Evolutionary conservation across 2,329 filamentous ascomycete genomes (phyloP).

Genomic region (Pyricularia grisea): DNA sequence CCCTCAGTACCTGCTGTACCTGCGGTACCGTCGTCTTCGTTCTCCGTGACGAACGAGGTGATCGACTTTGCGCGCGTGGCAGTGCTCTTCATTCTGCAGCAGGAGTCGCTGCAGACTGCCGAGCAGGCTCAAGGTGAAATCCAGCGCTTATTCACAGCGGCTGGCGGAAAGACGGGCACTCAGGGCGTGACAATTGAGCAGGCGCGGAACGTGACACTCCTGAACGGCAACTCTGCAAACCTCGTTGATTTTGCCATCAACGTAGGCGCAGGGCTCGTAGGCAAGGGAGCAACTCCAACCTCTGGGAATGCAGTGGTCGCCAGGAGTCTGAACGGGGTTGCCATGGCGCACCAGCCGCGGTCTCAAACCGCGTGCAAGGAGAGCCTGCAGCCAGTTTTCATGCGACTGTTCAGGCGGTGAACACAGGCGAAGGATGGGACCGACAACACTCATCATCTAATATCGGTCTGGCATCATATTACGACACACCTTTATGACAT

Average conservation of each 20-base stretch:
- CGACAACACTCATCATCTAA: not conserved
- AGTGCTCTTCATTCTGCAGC: constrained; percentile 52
- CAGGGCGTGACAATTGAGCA: constrained; percentile 16
- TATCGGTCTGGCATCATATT: constrained; percentile 1
- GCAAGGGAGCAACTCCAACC: not conserved
- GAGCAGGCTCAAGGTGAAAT: constrained; percentile 43
- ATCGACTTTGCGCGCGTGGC: constrained; percentile 56
- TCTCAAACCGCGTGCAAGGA: not conserved
- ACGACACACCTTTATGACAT: not conserved
- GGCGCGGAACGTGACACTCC: constrained; percentile 26
- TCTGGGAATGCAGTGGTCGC: not conserved
- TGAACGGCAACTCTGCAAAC: constrained; percentile 35
- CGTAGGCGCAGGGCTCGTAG: constrained; percentile 1
- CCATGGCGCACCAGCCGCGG: not conserved
- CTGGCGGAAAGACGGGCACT: constrained; percentile 9
- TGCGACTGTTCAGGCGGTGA: not conserved
- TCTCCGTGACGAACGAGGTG: constrained; percentile 42
- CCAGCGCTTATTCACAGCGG: constrained; percentile 43
- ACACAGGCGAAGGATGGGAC: not conserved
- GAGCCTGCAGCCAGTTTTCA: not conserved
- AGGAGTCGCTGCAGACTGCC: constrained; percentile 39
- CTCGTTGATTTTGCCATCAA: constrained; percentile 37
- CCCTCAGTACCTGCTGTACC: constrained; percentile 14
- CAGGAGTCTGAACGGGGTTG: not conserved
- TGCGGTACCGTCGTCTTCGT: constrained; percentile 32